Percentiles rank a stretch among this genome's conserved stretches.
Conservation (phyloP, 768 basidiomycete genomes). For the Gymnopilus junonius region DNA sequence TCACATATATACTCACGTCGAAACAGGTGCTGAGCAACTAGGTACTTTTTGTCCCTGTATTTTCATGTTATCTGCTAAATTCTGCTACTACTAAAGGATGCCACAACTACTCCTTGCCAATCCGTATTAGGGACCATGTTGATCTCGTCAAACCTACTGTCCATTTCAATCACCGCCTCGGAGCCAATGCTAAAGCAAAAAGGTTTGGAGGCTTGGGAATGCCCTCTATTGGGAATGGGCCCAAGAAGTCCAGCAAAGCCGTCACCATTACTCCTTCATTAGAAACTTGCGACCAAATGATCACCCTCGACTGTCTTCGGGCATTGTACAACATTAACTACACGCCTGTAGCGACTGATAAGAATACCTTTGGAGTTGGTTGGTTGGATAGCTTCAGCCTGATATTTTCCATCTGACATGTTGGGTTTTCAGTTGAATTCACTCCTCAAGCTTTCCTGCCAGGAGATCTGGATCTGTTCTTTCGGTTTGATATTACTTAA, state of each 20-base stretch:
- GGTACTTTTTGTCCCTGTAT: slow-evolving; percentile 29
- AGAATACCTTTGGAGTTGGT: slow-evolving; percentile 47
- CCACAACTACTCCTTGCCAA: slow-evolving; percentile 42
- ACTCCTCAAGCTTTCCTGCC: slow-evolving; percentile 52
- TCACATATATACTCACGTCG: slow-evolving; percentile 45
- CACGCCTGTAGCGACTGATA: slow-evolving; percentile 32
- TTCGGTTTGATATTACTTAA: slow-evolving; percentile 19
- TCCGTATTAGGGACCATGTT: slow-evolving; percentile 41
- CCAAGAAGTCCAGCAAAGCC: slow-evolving; percentile 22
- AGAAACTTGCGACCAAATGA: slow-evolving; percentile 33
- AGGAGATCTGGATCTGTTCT: slow-evolving; percentile 51
- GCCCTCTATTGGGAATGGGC: slow-evolving; percentile 20
- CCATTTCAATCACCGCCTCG: slow-evolving; percentile 38
- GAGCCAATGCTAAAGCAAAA: slow-evolving; percentile 21
- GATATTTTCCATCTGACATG: background rate
- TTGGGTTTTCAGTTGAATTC: slow-evolving; percentile 45
- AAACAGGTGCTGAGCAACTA: slow-evolving; percentile 40
- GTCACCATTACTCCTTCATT: slow-evolving; percentile 23
- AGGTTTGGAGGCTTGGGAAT: slow-evolving; percentile 20
- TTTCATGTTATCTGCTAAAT: background rate
- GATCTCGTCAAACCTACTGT: slow-evolving; percentile 46
- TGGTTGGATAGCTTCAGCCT: background rate
- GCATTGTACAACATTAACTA: slow-evolving; percentile 43
- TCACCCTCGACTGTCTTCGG: slow-evolving; percentile 44
- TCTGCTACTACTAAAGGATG: slow-evolving; percentile 31